Base-by-base conservation (phyloP, 1,139 yeast species). In the Blastobotrys malaysiensis region DNA sequence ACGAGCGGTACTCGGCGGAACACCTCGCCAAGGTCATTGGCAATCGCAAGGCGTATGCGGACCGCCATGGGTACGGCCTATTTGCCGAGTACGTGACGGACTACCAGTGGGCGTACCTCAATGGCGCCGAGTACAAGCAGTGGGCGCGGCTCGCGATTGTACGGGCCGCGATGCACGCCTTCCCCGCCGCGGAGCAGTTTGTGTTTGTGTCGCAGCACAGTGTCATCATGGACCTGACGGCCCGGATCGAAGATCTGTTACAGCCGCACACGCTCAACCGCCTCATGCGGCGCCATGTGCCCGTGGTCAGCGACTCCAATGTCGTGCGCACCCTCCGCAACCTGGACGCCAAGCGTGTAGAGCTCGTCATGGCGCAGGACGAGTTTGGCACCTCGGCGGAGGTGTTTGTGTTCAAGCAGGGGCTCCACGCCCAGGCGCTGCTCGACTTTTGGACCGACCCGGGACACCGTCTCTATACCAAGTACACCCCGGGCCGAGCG, bases 91-190 rank as follows among this genome's bases (percentile, higher is more conserved):
- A 95, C 90, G 69, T 77, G 27, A 89, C 88, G 67, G 96, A 89
- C 66, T 88, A 65, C 59, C 49, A 59, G 47, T 27, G 50, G 19
- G 51, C 50, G 14, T 62, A 62, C 47, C 45, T 22, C 9, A 21
- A 36, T 4, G 46, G 49, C 1, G 19, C 20, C 9, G 51, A 48
- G 13, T 46, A 53, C 45, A 50, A 57, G 49, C 79, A 78, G 56
- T 86, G 95, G 93, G 77, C 81, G 20, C 78, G 83, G 60, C 63
- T 84, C 43, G 76, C 78, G 56, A 69, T 82, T 45, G 66, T 86
- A 66, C 77, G 95, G 60, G 91, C 91, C 13, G 97, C 97, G 7
- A 81, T 88, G 84, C 81, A 81, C 69, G 91, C 95, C 0, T 88
- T 88, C 73, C 97, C 97, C 0, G 73, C 83, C 46, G 85, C 96